phyloP scores from a whole-genome alignment of 2,329 filamentous ascomycete genomes.

The Herpotrichia juniperi region DNA sequence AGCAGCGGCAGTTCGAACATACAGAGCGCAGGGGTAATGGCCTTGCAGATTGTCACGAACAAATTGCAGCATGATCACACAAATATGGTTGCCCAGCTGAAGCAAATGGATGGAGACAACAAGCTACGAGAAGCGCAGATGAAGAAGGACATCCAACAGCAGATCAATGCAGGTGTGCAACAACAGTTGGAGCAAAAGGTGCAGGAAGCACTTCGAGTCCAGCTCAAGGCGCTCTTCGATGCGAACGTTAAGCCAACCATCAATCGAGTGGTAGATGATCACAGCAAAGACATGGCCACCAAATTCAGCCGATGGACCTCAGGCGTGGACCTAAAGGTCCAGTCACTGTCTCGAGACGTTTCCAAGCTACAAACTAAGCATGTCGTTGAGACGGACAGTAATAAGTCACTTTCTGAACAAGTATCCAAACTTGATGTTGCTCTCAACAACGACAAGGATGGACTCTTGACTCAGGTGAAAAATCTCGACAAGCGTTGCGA shows the following conservation, averaged over 20 bases:
- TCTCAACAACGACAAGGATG: background rate
- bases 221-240: background rate
- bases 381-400: background rate
- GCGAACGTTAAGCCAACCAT: background rate
- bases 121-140: background rate
- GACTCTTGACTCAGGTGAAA: background rate
- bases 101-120: background rate
- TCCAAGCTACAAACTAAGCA: background rate
- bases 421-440: background rate
- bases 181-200: background rate
- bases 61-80: conserved; percentile 1
- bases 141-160: background rate
- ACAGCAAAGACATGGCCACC: background rate
- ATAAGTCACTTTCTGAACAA: background rate
- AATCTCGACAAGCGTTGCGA: too few species aligned
- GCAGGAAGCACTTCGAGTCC: background rate
- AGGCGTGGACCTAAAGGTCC: too few species aligned
- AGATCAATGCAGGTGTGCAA: background rate
- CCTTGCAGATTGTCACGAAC: conserved; percentile 1
- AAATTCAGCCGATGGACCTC: too few species aligned
- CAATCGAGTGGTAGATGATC: background rate
- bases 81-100: background rate
- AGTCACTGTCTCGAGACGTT: background rate
- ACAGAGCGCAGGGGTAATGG: background rate
- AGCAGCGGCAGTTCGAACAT: background rate